phyloP scores from a whole-genome alignment of 495 filamentous ascomycete species.

The Xylaria grammica region DNA sequence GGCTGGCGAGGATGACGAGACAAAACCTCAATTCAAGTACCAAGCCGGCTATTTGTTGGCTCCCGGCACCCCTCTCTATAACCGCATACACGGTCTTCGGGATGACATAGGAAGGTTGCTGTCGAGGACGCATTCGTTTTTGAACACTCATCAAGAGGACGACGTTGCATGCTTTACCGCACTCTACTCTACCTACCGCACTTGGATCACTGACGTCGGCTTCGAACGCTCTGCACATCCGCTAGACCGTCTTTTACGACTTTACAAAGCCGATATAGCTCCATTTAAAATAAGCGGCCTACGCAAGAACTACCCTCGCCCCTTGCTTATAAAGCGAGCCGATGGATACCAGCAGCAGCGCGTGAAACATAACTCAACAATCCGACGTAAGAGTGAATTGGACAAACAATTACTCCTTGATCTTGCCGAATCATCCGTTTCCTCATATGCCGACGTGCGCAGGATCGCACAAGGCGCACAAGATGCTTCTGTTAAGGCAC shows the following conservation, averaged over 20 bases:
- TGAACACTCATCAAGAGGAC: constrained; percentile 86
- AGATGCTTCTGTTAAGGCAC: constrained; percentile 90
- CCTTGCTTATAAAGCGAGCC: constrained; percentile 85
- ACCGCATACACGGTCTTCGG: constrained; percentile 77
- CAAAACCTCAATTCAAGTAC: constrained; percentile 82
- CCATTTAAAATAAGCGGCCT: constrained; percentile 94
- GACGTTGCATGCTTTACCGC: constrained; percentile 94
- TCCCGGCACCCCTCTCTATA: constrained; percentile 65
- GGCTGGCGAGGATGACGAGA: constrained; percentile 80
- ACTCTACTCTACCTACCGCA: constrained; percentile 87
- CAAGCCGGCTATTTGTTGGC: constrained; percentile 83
- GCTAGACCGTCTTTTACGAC: constrained; percentile 80
- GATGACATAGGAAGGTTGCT: constrained; percentile 79
- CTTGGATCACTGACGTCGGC: constrained; percentile 98
- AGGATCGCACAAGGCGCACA: constrained; percentile 89
- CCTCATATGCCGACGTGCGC: constrained; percentile 94
- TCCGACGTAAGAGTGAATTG: constrained; percentile 80
- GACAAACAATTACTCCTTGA: constrained; percentile 85
- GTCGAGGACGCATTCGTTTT: constrained; percentile 82
- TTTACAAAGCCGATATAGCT: constrained; percentile 82
- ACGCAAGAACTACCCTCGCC: constrained; percentile 89
- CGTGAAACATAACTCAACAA: constrained; percentile 87
- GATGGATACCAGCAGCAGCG: constrained; percentile 95
- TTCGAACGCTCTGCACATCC: constrained; percentile 95
- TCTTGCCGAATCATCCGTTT: constrained; percentile 87